These are phyloP conservation scores for Penicillium sp. DNA, from an alignment of 2,329 filamentous ascomycete genomes.

Conservation along the genomic window DNA sequence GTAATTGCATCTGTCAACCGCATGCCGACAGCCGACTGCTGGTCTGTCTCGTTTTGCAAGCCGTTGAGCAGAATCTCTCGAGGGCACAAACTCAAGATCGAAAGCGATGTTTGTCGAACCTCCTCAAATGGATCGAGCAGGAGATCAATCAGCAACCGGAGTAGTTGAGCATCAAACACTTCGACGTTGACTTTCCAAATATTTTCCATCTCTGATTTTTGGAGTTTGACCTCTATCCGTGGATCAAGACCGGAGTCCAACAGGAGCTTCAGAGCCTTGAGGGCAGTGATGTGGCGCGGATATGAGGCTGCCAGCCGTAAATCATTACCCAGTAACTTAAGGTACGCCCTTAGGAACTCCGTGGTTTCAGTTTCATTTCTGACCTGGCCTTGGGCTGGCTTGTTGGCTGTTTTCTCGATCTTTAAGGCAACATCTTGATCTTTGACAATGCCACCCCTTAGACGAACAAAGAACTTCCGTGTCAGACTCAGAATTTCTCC, in stretches of 20 bases:
- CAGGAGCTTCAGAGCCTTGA: conserved; percentile 69
- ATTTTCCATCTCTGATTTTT: conserved; percentile 50
- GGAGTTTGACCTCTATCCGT: conserved; percentile 39
- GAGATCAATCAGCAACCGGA: conserved; percentile 68
- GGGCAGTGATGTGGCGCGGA: conserved; percentile 77
- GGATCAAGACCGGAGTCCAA: conserved; percentile 66
- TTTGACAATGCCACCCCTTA: conserved; percentile 62
- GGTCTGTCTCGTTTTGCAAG: conserved; percentile 3
- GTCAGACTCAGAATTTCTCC: conserved; percentile 74
- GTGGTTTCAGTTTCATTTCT: conserved; percentile 50
- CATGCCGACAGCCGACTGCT: conserved; percentile 22
- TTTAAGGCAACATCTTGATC: conserved; percentile 29
- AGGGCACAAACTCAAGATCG: conserved; percentile 45
- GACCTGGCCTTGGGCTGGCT: conserved; percentile 34
- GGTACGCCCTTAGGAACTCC: conserved; percentile 70
- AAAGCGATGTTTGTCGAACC: conserved; percentile 61
- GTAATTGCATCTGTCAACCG: conserved; percentile 33
- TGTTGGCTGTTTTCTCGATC: conserved; percentile 9
- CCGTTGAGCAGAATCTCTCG: conserved; percentile 25
- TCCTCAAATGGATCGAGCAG: conserved; percentile 91
- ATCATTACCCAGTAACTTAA: conserved; percentile 69
- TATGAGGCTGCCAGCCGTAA: conserved; percentile 81
- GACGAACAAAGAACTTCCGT: conserved; percentile 72
- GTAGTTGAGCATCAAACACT: conserved; percentile 40
- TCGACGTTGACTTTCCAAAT: conserved; percentile 51